phyloP scores from a whole-genome alignment of 495 filamentous ascomycete genomes.

The Penicillium bovifimosum region DNA sequence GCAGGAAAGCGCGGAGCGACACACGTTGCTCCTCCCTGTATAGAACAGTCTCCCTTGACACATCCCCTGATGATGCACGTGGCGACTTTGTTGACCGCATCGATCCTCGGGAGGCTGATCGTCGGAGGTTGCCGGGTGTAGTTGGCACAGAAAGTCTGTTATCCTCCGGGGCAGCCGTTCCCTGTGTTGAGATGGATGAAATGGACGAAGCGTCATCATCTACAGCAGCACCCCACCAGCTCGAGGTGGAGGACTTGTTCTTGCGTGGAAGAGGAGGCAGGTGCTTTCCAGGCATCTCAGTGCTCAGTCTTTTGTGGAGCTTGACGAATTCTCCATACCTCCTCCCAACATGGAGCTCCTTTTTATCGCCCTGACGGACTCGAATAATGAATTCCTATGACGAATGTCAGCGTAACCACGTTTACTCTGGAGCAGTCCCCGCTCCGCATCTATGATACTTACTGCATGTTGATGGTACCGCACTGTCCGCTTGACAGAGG shows the following conservation, averaged over 20 bases:
- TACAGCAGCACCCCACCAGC: slow-evolving; percentile 43
- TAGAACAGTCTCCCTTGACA: slow-evolving; percentile 48
- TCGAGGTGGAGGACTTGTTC: slow-evolving; percentile 68
- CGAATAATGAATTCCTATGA: slow-evolving; percentile 82
- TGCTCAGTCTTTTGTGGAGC: slow-evolving; percentile 71
- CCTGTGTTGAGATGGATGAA: slow-evolving; percentile 68
- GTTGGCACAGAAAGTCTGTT: slow-evolving; percentile 18
- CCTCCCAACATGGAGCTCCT: slow-evolving; percentile 71
- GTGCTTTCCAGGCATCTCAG: slow-evolving; percentile 86
- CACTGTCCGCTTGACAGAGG: slow-evolving; percentile 76
- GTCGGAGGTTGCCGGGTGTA: slow-evolving; percentile 21
- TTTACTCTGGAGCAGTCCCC: background rate
- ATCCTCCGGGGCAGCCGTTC: slow-evolving; percentile 36
- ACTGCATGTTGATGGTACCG: slow-evolving; percentile 90
- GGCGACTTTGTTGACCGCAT: slow-evolving; percentile 41
- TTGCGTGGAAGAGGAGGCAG: slow-evolving; percentile 84
- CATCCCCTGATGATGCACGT: slow-evolving; percentile 43
- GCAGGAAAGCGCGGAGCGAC: slow-evolving; percentile 82
- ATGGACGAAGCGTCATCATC: slow-evolving; percentile 70
- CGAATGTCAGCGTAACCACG: slow-evolving; percentile 7
- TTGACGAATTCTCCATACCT: slow-evolving; percentile 83
- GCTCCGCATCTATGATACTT: slow-evolving; percentile 21
- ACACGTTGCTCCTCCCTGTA: slow-evolving; percentile 89
- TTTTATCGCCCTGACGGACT: slow-evolving; percentile 64
- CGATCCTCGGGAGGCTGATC: slow-evolving; percentile 37